Percentiles rank a stretch among this genome's conserved stretches.
Evolutionary conservation across 1,284 basidiomycete species (phyloP).

Genomic region (Papiliotrema nemorosa): DNA sequence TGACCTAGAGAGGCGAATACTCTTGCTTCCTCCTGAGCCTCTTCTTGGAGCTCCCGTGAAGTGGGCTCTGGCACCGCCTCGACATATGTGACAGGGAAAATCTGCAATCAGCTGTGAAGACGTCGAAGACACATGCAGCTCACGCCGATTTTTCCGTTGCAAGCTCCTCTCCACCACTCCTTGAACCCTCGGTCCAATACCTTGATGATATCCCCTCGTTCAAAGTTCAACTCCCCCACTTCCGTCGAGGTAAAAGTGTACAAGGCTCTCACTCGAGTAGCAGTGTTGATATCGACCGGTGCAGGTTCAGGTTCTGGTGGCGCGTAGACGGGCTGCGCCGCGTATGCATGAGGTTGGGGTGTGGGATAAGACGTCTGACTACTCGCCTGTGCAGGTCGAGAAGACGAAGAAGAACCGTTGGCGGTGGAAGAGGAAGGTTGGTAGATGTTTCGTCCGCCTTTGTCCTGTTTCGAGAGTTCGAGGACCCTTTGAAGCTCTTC

Average conservation of each 20-base stretch:
- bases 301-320: conserved; percentile 33
- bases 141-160: conserved; percentile 79
- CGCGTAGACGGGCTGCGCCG: conserved; percentile 7
- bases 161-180: conserved; percentile 97
- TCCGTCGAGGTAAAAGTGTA: conserved; percentile 88
- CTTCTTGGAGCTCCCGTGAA: conserved; percentile 69
- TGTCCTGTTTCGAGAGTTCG: conserved; percentile 82
- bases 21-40: conserved; percentile 82
- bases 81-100: conserved; percentile 98
- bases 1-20: conserved; percentile 55
- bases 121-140: conserved; percentile 6
- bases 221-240: conserved; percentile 86
- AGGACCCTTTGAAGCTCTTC: conserved; percentile 87
- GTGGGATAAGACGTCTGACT: conserved; percentile 8
- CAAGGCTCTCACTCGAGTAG: conserved; percentile 82
- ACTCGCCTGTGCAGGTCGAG: conserved; percentile 14
- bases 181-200: conserved; percentile 93
- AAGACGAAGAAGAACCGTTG: conserved; percentile 16
- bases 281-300: conserved; percentile 49
- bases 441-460: conserved; percentile 61
- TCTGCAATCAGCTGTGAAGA: conserved; percentile 44
- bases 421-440: conserved; percentile 21
- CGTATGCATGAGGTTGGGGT: conserved; percentile 3
- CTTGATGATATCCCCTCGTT: conserved; percentile 91
- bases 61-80: conserved; percentile 87